Base-by-base conservation (phyloP, 768 basidiomycete genomes). In the Psilocybe azurescens region DNA sequence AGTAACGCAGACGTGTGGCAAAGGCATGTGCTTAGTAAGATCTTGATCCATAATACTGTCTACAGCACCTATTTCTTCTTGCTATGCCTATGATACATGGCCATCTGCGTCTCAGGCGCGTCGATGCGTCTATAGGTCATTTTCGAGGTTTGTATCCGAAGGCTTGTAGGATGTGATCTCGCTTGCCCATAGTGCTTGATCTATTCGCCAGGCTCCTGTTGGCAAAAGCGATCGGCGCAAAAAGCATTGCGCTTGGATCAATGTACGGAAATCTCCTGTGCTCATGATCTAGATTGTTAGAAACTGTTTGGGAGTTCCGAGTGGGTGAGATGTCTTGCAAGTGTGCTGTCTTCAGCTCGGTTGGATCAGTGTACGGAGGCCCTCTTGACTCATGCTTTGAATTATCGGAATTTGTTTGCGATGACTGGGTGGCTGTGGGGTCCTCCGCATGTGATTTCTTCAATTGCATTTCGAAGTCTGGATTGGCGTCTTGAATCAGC, bases 401-500 rank as follows among this genome's bases (percentile, higher is more conserved):
- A 18, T 44, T 44, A 18, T 14, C n/a, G 14, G 11, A 10, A 10
- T 14, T 5, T 7, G 41, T 20, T 44, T 2, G 41, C 5, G 14
- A 44, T 44, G 11, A 9, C 5, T 44, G 14, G 41, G 41, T 14
- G 5, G 5, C 1, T 18, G 41, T 5, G 41, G 13, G 7, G 41
- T 14, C 41, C 13, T 13, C 8, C 11, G 6, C 16, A 1, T 8
- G n/a, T 14, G 44, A 44, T 33, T 48, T 33, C 32, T 7, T 14
- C 38, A 55, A 24, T 36, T 56, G 18, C 3, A 1, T 29, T 6
- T n/a, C 55, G 10, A 57, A 57, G 8, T 57, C 55, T 6, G 49
- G n/a, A 28, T 57, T 48, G 38, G 60, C 29, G 16, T 61, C 60
- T 51, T 61, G 55, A 5, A 61, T 48, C 10, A 36, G 5, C 29